These are phyloP conservation scores for Phaeosphaeriaceae sp. DNA, from an alignment of 2,329 filamentous ascomycete species.

Conservation along the genomic window DNA sequence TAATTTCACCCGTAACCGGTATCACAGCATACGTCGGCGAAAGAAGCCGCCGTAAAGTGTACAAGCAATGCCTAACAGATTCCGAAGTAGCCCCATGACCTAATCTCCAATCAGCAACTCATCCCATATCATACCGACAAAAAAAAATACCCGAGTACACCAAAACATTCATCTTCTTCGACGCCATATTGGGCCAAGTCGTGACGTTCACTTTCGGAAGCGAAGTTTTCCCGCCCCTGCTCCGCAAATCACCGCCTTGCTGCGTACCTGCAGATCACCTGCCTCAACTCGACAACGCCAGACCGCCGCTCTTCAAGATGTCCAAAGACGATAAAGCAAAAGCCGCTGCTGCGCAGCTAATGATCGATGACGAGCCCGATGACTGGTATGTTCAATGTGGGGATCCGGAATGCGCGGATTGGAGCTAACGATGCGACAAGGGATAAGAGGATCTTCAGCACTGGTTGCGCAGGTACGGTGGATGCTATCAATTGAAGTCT, in stretches of 20 bases:
- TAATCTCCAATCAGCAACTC: slow-evolving; percentile 43
- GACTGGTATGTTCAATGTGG: slow-evolving; percentile 73
- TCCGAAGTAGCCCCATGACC: slow-evolving; percentile 85
- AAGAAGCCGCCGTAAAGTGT: slow-evolving; percentile 82
- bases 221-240: slow-evolving; percentile 37
- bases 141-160: slow-evolving; percentile 78
- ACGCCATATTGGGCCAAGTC: slow-evolving; percentile 59
- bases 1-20: slow-evolving; percentile 75
- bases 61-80: slow-evolving; percentile 88
- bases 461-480: slow-evolving; percentile 81
- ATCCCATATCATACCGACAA: not conserved
- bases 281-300: no score
- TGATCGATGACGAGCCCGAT: slow-evolving; percentile 87
- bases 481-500: not conserved
- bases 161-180: slow-evolving; percentile 82
- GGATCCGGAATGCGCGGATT: slow-evolving; percentile 18
- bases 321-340: slow-evolving; percentile 61
- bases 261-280: no score
- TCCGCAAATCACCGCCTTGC: slow-evolving; percentile 11
- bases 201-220: slow-evolving; percentile 33
- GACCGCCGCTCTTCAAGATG: slow-evolving; percentile 54
- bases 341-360: slow-evolving; percentile 45
- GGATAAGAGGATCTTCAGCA: slow-evolving; percentile 98
- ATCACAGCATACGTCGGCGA: slow-evolving; percentile 93
- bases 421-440: slow-evolving; percentile 56